phyloP scores from a whole-genome alignment of 2,329 filamentous ascomycete species.

The Hymenoscyphus albidus region DNA sequence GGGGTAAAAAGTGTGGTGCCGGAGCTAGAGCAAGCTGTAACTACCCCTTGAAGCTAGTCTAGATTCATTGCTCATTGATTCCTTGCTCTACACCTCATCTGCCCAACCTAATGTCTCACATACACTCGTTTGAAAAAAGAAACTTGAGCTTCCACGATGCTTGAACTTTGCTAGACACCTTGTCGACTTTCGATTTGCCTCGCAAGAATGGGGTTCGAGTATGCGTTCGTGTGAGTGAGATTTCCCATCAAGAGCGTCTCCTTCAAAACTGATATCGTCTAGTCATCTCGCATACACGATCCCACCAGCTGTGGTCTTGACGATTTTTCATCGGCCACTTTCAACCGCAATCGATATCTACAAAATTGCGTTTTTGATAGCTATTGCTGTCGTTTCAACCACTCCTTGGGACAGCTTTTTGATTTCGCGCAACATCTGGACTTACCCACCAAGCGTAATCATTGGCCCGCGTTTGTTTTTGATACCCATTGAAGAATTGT shows the following conservation, averaged over 20 bases:
- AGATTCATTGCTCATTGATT: not conserved
- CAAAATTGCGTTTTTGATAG: slow-evolving; percentile 57
- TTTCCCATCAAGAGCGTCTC: not conserved
- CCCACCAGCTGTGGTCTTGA: slow-evolving; percentile 57
- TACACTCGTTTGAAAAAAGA: not conserved
- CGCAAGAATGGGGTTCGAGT: slow-evolving; percentile 52
- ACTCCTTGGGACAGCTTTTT: slow-evolving; percentile 76
- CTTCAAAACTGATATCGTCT: slow-evolving; percentile 8
- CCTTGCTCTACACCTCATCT: not conserved
- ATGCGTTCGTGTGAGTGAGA: slow-evolving; percentile 56
- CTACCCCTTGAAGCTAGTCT: not conserved
- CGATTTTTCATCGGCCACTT: slow-evolving; percentile 57
- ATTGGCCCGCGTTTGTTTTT: slow-evolving; percentile 57
- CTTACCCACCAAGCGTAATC: slow-evolving; percentile 63
- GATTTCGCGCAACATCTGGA: slow-evolving; percentile 65
- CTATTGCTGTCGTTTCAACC: slow-evolving; percentile 62
- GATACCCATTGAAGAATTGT: slow-evolving; percentile 70
- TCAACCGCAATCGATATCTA: slow-evolving; percentile 59
- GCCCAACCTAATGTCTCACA: not conserved
- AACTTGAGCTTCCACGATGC: not conserved
- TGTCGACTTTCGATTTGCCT: not conserved
- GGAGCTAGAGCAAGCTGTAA: not conserved
- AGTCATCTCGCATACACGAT: slow-evolving; percentile 63
- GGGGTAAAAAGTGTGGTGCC: not conserved
- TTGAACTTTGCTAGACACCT: not conserved